phyloP scores from a whole-genome alignment of 768 basidiomycete species.

The Leucosporidium creatinivorum region DNA sequence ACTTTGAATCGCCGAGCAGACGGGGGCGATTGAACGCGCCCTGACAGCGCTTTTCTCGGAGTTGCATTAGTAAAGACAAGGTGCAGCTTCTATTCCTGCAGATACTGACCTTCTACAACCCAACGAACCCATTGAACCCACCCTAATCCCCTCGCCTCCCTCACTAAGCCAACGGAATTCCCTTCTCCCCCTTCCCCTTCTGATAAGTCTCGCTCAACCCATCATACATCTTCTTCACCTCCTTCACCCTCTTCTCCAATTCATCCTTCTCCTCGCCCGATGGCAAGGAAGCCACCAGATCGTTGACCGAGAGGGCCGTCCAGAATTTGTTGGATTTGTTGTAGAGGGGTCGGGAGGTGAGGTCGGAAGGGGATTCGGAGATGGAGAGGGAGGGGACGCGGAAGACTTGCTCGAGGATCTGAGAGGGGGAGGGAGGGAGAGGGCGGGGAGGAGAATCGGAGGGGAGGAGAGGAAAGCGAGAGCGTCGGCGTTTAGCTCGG shows the following conservation, averaged over 20 bases:
- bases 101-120: too few species aligned
- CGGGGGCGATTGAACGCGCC: too few species aligned
- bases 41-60: too few species aligned
- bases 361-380: slow-evolving; percentile 20
- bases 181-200: slow-evolving; percentile 30
- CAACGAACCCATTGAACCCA: too few species aligned
- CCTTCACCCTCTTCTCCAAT: slow-evolving; percentile 8
- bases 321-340: slow-evolving; percentile 37
- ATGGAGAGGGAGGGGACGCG: slow-evolving; percentile 11
- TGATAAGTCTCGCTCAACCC: slow-evolving; percentile 35
- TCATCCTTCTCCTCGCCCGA: slow-evolving; percentile 12
- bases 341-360: slow-evolving; percentile 33
- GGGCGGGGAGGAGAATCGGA: background rate
- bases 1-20: too few species aligned
- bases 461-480: background rate
- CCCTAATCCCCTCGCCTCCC: too few species aligned
- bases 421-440: slow-evolving; percentile 3
- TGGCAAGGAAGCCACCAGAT: slow-evolving; percentile 23
- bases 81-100: too few species aligned
- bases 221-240: slow-evolving; percentile 29
- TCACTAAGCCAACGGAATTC: slow-evolving; percentile 36
- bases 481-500: slow-evolving; percentile 3
- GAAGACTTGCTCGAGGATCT: slow-evolving; percentile 31
- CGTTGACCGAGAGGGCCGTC: slow-evolving; percentile 20
- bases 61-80: too few species aligned